phyloP scores from a whole-genome alignment of 2,329 filamentous ascomycete species.

The Fulvia fulva region DNA sequence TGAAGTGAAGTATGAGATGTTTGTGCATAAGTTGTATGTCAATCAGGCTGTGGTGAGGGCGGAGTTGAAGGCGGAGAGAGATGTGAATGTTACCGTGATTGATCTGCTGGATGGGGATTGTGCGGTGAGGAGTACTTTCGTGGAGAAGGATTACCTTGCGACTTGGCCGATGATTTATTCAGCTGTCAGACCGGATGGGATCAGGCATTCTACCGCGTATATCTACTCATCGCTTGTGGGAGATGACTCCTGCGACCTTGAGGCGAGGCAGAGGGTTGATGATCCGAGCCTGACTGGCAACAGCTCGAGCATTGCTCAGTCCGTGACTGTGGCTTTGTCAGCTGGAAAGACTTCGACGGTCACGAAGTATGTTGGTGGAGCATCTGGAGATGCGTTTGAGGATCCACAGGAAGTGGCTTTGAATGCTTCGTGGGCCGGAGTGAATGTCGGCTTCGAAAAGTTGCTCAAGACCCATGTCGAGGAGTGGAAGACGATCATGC shows the following conservation, averaged over 20 bases:
- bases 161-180: conserved; percentile 56
- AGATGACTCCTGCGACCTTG: conserved; percentile 35
- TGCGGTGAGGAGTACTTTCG: conserved; percentile 61
- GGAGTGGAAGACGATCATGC: conserved; percentile 62
- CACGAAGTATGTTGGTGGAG: conserved; percentile 65
- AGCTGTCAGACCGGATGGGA: conserved; percentile 59
- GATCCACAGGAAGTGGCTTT: conserved; percentile 55
- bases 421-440: conserved; percentile 50
- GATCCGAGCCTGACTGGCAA: conserved; percentile 50
- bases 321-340: conserved; percentile 51
- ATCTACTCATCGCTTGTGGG: conserved; percentile 51
- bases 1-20: conserved; percentile 61
- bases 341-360: conserved; percentile 53
- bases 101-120: conserved; percentile 66
- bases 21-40: conserved; percentile 60
- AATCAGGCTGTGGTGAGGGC: conserved; percentile 60
- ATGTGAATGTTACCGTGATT: conserved; percentile 56
- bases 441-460: conserved; percentile 51
- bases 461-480: conserved; percentile 54
- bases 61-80: conserved; percentile 52
- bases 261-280: conserved; percentile 42
- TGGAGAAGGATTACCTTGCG: conserved; percentile 53
- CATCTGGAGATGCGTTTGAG: conserved; percentile 64
- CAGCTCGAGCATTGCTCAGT: conserved; percentile 62
- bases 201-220: conserved; percentile 61